Evolutionary conservation across 192 early-diverging fungal species (phyloP), one percentile per base, ranked within the genome.

Genomic region (Spinellus fusiger): DNA sequence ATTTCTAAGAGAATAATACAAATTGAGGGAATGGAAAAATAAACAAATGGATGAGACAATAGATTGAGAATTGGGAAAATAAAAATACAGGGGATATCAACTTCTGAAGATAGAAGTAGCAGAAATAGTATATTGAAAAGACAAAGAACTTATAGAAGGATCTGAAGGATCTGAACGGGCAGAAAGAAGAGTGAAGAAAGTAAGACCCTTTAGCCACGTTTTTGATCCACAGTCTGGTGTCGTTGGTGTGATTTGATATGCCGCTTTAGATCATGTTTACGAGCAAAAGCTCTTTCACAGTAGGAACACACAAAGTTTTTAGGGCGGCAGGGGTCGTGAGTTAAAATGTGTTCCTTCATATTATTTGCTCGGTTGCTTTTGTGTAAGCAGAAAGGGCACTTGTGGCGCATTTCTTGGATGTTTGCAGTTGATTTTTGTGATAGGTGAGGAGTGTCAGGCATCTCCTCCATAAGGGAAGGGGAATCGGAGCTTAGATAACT

Each of bases 191-290:
- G n/a, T n/a, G n/a, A n/a, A n/a, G n/a, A n/a, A n/a, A n/a, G n/a
- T n/a, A n/a, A n/a, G n/a, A n/a, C n/a, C n/a, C n/a, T n/a, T n/a
- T n/a, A n/a, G n/a, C n/a, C n/a, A n/a, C n/a, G n/a, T n/a, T n/a
- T n/a, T n/a, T n/a, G n/a, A n/a, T n/a, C n/a, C n/a, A n/a, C n/a
- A n/a, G n/a, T n/a, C n/a, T 44, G 40, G 40, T 44, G 40, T 44
- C 40, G 13, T 44, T 44, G 15, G 18, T 44, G 40, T 26, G 57
- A 54, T 26, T 60, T 61, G 13, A 50, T 28, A 67, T 90, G 88
- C 32, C 88, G 78, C 49, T 82, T 81, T 23, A 89, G 64, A 70
- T 90, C 88, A 66, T 89, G 86, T 38, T 84, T 88, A 27, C 87
- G 65, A 16, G 79, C 77, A 62, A 89, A 89, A 10, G 73, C 66